Evolutionary conservation across 257 asterid species (phyloP), one percentile per base, ranked within the genome.

Genomic region (Verbascum thapsus): DNA sequence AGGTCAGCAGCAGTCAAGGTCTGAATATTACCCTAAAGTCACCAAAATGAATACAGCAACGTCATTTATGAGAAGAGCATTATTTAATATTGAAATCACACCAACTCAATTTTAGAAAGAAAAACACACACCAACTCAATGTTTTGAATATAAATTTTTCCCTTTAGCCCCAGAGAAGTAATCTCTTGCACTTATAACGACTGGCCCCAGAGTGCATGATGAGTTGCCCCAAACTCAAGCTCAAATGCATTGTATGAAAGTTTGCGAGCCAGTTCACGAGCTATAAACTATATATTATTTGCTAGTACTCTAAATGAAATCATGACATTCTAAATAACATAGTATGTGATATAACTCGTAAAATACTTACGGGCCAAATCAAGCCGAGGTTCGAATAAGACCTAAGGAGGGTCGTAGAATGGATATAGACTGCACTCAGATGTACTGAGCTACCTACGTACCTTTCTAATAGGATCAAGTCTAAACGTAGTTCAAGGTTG

Each of bases 1-100:
- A 92, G 88, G 76, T 89, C 95, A 72, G 45, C 83, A 64, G 91
- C 90, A 80, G 77, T 87, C 86, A 92, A 63, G 35, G 95, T 81
- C 83, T 89, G 99, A 81, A 92, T 92, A 70, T 89, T 89, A 54
- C 99, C 99, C 98, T 92, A 69, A 48, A 17, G 56, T 72, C 77
- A 68, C 63, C 71, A 67, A 70, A 74, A 44, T 38, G 66, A 42
- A 63, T 5, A 10, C 8, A 10, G 23, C 66, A 44, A 48, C 41
- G 60, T 48, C 45, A 49, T 3, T 51, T 40, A 65, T 8, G 1
- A 48, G 56, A 60, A 17, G n/a, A 61, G 58, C 66, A 71, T 1
- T 22, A 66, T 19, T 13, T 30, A 16, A 23, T 1, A 56, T 42
- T 3, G 42, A 61, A 61, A 62, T 35, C 39, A 59, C 17, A 47